These are phyloP conservation scores for Ramalina intermedia DNA, from an alignment of 495 filamentous ascomycete species.

Conservation along the genomic window DNA sequence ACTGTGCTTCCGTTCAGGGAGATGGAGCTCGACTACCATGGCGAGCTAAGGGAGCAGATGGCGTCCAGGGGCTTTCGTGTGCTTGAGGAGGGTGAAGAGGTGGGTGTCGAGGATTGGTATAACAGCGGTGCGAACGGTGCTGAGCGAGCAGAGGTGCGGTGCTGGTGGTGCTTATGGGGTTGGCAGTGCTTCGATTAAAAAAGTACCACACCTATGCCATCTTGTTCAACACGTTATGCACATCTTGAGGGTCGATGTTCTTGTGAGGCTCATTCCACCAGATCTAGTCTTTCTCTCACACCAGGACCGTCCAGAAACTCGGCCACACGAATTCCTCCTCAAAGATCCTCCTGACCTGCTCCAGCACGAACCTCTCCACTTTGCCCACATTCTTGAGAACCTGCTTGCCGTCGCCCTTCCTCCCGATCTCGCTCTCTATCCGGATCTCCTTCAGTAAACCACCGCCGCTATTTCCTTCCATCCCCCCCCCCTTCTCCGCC, in stretches of 20 bases:
- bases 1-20: conserved; percentile 52
- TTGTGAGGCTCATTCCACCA: background rate
- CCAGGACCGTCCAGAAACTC: conserved; percentile 93
- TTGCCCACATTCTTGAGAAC: conserved; percentile 96
- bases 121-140: conserved; percentile 22
- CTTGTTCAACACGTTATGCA: no score
- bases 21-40: conserved; percentile 36
- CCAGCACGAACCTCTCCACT: conserved; percentile 91
- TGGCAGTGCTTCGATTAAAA: conserved; percentile 17
- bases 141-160: conserved; percentile 36
- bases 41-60: conserved; percentile 43
- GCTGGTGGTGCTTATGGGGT: conserved; percentile 55
- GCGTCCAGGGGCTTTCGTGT: conserved; percentile 33
- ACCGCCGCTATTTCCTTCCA: conserved; percentile 27
- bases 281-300: conserved; percentile 32
- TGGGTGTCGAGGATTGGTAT: conserved; percentile 60
- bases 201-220: no score
- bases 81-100: conserved; percentile 45
- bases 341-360: conserved; percentile 91
- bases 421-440: conserved; percentile 94
- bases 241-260: no score
- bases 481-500: conserved; percentile 24
- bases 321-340: conserved; percentile 98
- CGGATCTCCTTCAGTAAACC: conserved; percentile 79
- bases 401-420: conserved; percentile 79